These are phyloP conservation scores for Neofusicoccum sp. DNA, from an alignment of 2,329 filamentous ascomycete species.

Conservation along the genomic window DNA sequence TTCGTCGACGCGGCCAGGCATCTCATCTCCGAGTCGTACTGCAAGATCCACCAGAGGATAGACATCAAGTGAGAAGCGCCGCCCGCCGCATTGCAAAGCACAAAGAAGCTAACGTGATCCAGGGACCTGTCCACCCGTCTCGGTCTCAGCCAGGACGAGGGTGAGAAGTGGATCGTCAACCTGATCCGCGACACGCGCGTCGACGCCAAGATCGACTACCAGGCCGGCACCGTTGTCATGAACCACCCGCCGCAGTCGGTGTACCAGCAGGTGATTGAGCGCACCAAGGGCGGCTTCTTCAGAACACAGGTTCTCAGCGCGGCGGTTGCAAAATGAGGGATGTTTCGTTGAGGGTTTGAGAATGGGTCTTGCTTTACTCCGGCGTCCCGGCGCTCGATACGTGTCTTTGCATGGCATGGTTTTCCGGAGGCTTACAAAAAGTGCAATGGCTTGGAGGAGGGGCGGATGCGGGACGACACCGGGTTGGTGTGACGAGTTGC, in stretches of 20 bases:
- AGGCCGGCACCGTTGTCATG: slow-evolving; percentile 98
- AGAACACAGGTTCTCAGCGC: slow-evolving; percentile 87
- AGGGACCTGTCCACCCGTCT: slow-evolving; percentile 88
- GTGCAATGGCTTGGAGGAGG: background rate
- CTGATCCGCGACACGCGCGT: slow-evolving; percentile 96
- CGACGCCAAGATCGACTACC: slow-evolving; percentile 99
- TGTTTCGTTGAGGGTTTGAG: background rate
- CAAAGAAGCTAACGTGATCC: slow-evolving; percentile 5
- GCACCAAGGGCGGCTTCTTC: slow-evolving; percentile 99
- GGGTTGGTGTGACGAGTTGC: background rate
- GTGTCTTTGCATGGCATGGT: slow-evolving; percentile 13
- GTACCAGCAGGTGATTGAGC: slow-evolving; percentile 98
- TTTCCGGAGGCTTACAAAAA: background rate
- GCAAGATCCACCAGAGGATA: slow-evolving; percentile 99
- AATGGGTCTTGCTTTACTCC: slow-evolving; percentile 16
- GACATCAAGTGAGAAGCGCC: slow-evolving; percentile 75
- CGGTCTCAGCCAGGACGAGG: slow-evolving; percentile 88
- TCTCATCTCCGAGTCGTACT: slow-evolving; percentile 98
- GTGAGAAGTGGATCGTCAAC: slow-evolving; percentile 99
- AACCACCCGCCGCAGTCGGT: slow-evolving; percentile 98
- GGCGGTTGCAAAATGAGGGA: slow-evolving; percentile 51
- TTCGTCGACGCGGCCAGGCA: slow-evolving; percentile 95
- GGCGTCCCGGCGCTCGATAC: slow-evolving; percentile 19
- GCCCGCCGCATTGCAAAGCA: too few species aligned
- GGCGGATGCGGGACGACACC: background rate